phyloP scores from a whole-genome alignment of 106 monocot genomes.

The Dendrobium catenatum region DNA sequence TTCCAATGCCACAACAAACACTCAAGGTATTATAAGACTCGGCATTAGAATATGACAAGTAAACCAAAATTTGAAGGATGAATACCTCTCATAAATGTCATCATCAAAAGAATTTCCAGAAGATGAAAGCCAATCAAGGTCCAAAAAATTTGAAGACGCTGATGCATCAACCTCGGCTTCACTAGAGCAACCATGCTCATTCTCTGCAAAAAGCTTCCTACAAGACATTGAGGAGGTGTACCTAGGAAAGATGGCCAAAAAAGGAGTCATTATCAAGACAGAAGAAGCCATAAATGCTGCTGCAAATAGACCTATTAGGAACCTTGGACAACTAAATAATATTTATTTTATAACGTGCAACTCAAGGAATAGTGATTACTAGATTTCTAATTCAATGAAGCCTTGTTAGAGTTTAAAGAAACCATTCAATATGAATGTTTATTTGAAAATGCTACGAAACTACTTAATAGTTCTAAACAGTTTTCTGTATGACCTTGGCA shows the following conservation, averaged over 20 bases:
- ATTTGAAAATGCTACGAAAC: background rate
- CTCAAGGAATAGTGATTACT: too few species aligned
- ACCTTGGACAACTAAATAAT: too few species aligned
- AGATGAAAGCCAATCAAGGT: constrained; percentile 61
- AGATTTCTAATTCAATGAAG: too few species aligned
- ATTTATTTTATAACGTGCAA: too few species aligned
- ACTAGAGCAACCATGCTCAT: constrained; percentile 27
- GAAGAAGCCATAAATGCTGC: background rate
- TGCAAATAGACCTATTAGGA: background rate
- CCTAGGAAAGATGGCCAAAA: constrained; percentile 19
- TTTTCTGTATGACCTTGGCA: background rate
- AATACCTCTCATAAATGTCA: constrained; percentile 48
- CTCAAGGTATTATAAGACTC: too few species aligned
- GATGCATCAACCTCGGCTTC: constrained; percentile 29
- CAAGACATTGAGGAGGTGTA: constrained; percentile 28
- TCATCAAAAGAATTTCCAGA: constrained; percentile 45
- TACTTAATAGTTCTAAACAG: background rate
- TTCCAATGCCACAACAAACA: too few species aligned
- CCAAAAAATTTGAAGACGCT: constrained; percentile 66
- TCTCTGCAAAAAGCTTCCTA: constrained; percentile 37
- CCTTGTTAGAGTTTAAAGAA: too few species aligned
- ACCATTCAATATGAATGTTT: background rate
- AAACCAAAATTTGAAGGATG: background rate
- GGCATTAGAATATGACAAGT: too few species aligned
- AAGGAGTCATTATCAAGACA: too few species aligned